Percentiles rank a stretch among this genome's conserved stretches.
These are phyloP conservation scores for Brasilioporus rufonigricans DNA, from an alignment of 768 basidiomycete genomes.

Conservation along the genomic window DNA sequence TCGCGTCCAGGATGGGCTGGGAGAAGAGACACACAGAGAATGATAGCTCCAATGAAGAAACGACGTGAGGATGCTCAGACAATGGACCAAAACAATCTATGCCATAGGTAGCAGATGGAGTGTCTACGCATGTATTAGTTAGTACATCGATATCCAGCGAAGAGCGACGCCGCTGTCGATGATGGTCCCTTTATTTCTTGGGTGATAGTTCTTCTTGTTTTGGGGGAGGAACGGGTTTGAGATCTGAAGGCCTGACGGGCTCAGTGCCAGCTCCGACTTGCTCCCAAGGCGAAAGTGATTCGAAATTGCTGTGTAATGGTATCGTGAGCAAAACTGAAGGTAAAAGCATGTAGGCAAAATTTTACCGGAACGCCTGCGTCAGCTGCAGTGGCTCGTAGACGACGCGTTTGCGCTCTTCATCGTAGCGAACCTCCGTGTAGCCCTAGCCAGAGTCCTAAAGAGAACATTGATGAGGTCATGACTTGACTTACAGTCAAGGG, in stretches of 20 bases:
- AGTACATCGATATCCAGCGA: constrained; percentile 13
- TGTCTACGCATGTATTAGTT: constrained; percentile 11
- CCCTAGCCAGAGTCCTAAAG: constrained; percentile 51
- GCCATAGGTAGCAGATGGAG: constrained; percentile 5
- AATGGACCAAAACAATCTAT: constrained; percentile 2
- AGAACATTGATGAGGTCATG: not conserved
- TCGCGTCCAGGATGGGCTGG: constrained; percentile 87
- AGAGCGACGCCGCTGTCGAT: not conserved
- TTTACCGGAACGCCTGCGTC: constrained; percentile 96
- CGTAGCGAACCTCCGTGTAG: constrained; percentile 97
- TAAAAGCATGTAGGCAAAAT: constrained; percentile 8
- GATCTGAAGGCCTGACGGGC: constrained; percentile 59
- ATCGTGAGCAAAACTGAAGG: not conserved
- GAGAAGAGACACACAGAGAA: constrained; percentile 32
- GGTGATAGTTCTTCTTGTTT: constrained; percentile 68
- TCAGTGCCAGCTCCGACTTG: constrained; percentile 74
- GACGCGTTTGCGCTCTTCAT: constrained; percentile 95
- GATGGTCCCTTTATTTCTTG: constrained; percentile 60
- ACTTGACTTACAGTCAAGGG: constrained; percentile 75
- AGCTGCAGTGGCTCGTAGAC: constrained; percentile 97
- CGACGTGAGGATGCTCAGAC: constrained; percentile 5
- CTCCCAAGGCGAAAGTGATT: constrained; percentile 92
- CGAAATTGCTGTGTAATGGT: constrained; percentile 72
- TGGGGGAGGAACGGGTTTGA: constrained; percentile 75
- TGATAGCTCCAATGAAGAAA: constrained; percentile 10